These are phyloP conservation scores for Fusarium anthophilum DNA, from an alignment of 2,329 filamentous ascomycete genomes.

Conservation along the genomic window DNA sequence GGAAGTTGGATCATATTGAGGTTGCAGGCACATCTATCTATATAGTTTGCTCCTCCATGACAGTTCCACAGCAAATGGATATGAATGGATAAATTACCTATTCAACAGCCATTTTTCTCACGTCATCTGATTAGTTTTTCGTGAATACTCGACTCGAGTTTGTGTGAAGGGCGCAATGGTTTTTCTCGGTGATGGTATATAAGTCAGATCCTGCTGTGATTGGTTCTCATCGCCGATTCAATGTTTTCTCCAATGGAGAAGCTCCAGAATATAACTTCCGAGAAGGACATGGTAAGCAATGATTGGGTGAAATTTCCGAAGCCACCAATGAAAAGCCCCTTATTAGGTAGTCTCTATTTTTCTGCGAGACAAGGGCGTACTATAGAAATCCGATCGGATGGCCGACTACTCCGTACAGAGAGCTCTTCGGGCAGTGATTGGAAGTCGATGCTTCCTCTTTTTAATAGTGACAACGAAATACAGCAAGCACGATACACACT, in stretches of 20 bases:
- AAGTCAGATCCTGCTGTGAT: slow-evolving; percentile 2
- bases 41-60: slow-evolving; percentile 9
- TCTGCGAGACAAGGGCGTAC: neutral
- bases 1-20: neutral
- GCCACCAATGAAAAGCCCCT: neutral
- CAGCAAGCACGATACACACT: neutral
- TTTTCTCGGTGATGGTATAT: slow-evolving; percentile 6
- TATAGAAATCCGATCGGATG: neutral
- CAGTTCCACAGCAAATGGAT: slow-evolving; percentile 19
- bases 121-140: slow-evolving; percentile 10
- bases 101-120: neutral
- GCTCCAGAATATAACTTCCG: neutral
- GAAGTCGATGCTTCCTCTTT: neutral
- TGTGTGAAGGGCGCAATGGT: slow-evolving; percentile 7
- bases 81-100: neutral
- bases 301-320: slow-evolving; percentile 5
- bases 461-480: neutral
- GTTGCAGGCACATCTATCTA: neutral
- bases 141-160: slow-evolving; percentile 6
- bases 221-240: slow-evolving; percentile 25
- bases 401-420: neutral
- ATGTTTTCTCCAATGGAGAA: neutral
- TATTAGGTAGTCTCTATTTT: neutral
- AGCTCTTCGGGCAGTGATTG: neutral
- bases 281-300: neutral